Evolutionary conservation across 2,329 filamentous ascomycete species (phyloP), one percentile per base, ranked within the genome.

Genomic region (Kalmusia sp.): DNA sequence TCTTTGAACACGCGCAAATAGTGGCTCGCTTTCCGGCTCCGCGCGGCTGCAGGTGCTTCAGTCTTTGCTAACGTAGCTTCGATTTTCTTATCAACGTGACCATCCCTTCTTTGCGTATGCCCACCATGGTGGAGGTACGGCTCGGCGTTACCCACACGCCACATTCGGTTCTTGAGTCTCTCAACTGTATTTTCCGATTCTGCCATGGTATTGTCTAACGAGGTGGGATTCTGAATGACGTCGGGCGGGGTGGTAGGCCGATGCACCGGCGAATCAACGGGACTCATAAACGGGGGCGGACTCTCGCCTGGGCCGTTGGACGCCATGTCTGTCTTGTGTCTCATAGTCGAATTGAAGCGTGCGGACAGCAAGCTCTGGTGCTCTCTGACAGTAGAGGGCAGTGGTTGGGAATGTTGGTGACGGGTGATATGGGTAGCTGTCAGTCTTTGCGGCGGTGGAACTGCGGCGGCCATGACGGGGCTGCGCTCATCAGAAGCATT

Each of bases 1-100:
- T 86, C 84, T 63, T 86, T 86, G 74, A 88, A 88, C 5, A 88
- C 73, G 11, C 86, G 84, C 48, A 88, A 74, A 62, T 86, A 87
- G 64, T 88, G 85, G 64, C 84, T 87, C 35, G 86, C 84, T 71
- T 88, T 88, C 51, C 86, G 80, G 68, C 84, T 87, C 54, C 86
- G 80, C 39, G 83, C 82, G 61, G 84, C 79, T 22, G 79, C 75
- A 24, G 76, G 72, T 27, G 76, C 78, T 62, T 87, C 85, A 4
- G 79, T 76, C 59, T 84, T 84, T 34, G 84, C 78, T 52, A 88
- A 67, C 25, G 84, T 86, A 15, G 85, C 86, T 69, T 87, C 84
- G 55, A 88, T 87, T 37, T 84, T 82, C 68, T 84, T 85, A 49
- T 87, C 85, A 21, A 87, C 80, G 40, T 79, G 78, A 28, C 75